phyloP scores from a whole-genome alignment of 2,329 filamentous ascomycete species.

The Lojkania enalia region DNA sequence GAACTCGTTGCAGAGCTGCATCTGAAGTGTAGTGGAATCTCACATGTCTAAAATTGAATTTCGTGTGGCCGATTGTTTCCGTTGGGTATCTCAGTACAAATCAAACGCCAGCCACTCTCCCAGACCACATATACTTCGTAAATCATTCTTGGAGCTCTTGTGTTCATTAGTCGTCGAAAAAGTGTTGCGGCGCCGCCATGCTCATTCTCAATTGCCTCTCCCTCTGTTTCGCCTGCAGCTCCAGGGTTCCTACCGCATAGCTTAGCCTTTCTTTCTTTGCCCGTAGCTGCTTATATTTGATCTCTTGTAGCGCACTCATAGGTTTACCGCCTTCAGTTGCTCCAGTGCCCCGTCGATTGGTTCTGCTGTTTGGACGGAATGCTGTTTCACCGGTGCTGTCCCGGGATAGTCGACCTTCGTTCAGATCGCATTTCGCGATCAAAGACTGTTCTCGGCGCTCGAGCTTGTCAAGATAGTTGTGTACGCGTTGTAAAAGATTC shows the following conservation, averaged over 20 bases:
- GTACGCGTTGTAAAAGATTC: constrained; percentile 77
- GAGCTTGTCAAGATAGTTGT: constrained; percentile 79
- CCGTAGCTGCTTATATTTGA: constrained; percentile 67
- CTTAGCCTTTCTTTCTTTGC: constrained; percentile 84
- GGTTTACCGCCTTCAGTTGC: constrained; percentile 31
- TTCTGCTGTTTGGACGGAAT: constrained; percentile 28
- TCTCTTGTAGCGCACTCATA: constrained; percentile 53
- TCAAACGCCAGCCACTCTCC: too few species aligned
- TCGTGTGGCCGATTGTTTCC: too few species aligned
- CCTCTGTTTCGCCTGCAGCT: constrained; percentile 80
- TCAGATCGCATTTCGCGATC: constrained; percentile 79
- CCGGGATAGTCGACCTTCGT: constrained; percentile 69
- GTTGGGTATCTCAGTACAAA: too few species aligned
- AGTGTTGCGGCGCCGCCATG: constrained; percentile 60
- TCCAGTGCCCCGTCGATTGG: constrained; percentile 28
- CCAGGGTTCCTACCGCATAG: constrained; percentile 83
- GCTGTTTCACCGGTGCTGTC: constrained; percentile 27
- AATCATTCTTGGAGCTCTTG: too few species aligned
- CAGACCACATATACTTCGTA: too few species aligned
- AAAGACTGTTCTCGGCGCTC: constrained; percentile 81
- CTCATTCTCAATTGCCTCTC: constrained; percentile 73
- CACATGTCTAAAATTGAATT: too few species aligned
- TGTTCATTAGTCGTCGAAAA: constrained; percentile 39
- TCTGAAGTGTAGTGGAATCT: too few species aligned
- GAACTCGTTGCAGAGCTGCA: too few species aligned